A percentile compares a stretch with the other conserved stretches of the same genome.
Conservation (phyloP, 257 asterid genomes). For the Solanum ossicruentum region DNA sequence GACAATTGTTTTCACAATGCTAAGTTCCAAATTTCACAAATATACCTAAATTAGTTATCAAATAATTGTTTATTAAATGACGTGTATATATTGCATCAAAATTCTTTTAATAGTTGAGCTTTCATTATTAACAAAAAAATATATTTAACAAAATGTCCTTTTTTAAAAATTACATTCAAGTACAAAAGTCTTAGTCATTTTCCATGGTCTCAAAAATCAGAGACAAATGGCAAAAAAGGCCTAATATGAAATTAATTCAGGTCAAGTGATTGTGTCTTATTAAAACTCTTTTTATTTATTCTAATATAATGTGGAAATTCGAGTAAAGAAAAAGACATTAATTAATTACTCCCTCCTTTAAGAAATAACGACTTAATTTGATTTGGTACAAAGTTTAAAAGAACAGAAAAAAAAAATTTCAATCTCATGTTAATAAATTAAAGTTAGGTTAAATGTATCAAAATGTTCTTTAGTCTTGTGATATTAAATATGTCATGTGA, state of each 20-base stretch:
- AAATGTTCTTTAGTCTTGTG: too few species aligned
- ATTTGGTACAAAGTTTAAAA: too few species aligned
- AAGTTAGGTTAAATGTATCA: too few species aligned
- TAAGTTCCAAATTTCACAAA: background rate
- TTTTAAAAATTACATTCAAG: too few species aligned
- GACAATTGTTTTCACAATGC: background rate
- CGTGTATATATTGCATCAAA: background rate
- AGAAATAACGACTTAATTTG: too few species aligned
- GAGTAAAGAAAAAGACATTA: too few species aligned
- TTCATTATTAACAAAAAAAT: too few species aligned
- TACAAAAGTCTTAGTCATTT: background rate
- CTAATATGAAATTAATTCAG: background rate
- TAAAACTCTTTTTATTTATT: background rate
- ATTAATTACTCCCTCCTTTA: too few species aligned
- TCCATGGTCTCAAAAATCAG: background rate
- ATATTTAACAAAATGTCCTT: background rate
- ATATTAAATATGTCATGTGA: too few species aligned
- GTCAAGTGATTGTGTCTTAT: background rate
- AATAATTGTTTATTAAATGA: background rate
- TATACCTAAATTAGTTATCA: background rate
- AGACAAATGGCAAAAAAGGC: background rate
- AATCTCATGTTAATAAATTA: too few species aligned
- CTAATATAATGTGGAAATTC: background rate
- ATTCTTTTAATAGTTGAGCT: too few species aligned
- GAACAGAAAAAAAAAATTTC: too few species aligned